Evolutionary conservation across 148 eudicot species (phyloP), one percentile per base, ranked within the genome.

Genomic region (Polygonum aviculare): DNA sequence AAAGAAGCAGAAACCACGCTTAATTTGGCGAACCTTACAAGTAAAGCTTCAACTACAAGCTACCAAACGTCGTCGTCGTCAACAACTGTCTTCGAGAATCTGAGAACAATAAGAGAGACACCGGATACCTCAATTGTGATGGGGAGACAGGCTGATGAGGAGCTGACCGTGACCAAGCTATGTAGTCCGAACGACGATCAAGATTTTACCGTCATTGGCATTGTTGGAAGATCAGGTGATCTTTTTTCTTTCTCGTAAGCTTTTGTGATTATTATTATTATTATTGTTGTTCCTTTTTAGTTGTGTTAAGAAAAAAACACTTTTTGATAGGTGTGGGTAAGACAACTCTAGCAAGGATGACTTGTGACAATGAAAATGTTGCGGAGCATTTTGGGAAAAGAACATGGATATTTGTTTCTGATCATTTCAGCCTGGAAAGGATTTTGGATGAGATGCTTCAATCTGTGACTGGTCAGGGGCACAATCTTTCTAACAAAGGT

Each of bases 401-500:
- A 63, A 33, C 69, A 33, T 63, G 69, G 69, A 63, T 63, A 0
- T 63, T 63, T 12, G 69, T 63, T 12, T 63, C 69, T 9, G 69
- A 63, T 63, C 15, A 63, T 31, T 63, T 63, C 12, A 33, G 15
- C 1, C 3, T 63, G 40, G 31, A 3, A 5, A 63, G 69, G 18
- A 12, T 63, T 35, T 63, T 63, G 69, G 40, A 63, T 63, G 69
- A 63, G 69, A 63, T 63, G 69, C 39, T 33, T 63, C 39, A 63
- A 6, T 63, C 69, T 63, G 5, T 63, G 5, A 33, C 16, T 0
- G n/a, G 69, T 0, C 16, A 26, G 16, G 21, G 31, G 31, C 31
- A 26, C 31, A 26, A 0, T 26, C 31, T 26, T 10, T 19, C 36
- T 14, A 62, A 11, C 69, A 62, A n/a, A 26, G 14, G 36, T 8